A percentile compares a stretch with the other conserved stretches of the same genome.
Conservation (phyloP, 129 eudicot species). For the Tagetes patula region DNA sequence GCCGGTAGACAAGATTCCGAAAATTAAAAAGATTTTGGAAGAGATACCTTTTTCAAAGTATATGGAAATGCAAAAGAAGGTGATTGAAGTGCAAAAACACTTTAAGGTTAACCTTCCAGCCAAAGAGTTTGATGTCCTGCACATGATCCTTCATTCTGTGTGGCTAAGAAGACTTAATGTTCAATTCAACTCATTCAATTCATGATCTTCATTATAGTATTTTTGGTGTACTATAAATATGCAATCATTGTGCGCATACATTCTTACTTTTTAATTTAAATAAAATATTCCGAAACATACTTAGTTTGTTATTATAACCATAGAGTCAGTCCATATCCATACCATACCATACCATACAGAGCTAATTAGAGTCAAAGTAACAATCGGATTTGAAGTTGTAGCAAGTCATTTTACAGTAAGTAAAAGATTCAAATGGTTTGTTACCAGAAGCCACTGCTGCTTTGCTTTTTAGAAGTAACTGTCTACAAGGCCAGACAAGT, state of each 20-base stretch:
- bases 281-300: too few relatives aligned
- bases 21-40: slow-evolving; percentile 48
- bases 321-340: too few relatives aligned
- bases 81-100: slow-evolving; percentile 47
- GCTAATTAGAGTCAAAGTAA: too few relatives aligned
- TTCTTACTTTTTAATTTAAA: background rate
- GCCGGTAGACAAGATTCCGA: slow-evolving; percentile 51
- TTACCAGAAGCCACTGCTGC: too few relatives aligned
- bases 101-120: slow-evolving; percentile 64
- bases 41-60: slow-evolving; percentile 47
- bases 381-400: too few relatives aligned
- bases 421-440: too few relatives aligned
- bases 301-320: too few relatives aligned
- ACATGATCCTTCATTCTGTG: slow-evolving; percentile 76
- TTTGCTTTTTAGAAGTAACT: too few relatives aligned
- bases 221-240: background rate
- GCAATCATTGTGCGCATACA: background rate
- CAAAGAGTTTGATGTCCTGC: slow-evolving; percentile 60
- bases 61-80: slow-evolving; percentile 44
- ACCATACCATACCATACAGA: too few relatives aligned
- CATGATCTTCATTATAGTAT: background rate
- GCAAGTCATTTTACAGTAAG: too few relatives aligned
- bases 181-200: background rate
- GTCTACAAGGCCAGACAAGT: too few relatives aligned
- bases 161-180: slow-evolving; percentile 75